These are phyloP conservation scores for Botrytis cinerea DNA, from an alignment of 2,329 filamentous ascomycete species.

Conservation along the genomic window DNA sequence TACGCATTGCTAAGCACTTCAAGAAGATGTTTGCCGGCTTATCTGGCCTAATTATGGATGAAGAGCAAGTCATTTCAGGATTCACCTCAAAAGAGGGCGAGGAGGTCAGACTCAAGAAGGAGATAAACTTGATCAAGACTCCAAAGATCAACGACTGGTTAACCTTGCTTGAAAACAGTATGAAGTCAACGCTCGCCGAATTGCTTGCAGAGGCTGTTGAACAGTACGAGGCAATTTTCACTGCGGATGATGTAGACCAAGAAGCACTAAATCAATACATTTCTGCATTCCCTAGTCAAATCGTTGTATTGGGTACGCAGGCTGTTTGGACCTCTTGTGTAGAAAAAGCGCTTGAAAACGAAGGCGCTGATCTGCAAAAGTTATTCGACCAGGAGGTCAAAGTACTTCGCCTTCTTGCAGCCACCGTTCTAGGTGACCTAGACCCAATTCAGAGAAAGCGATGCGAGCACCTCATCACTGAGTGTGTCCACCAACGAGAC, in stretches of 20 bases:
- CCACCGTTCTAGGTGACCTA: constrained; percentile 86
- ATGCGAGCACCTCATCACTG: constrained; percentile 97
- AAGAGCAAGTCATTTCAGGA: constrained; percentile 84
- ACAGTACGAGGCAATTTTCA: constrained; percentile 78
- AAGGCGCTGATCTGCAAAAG: constrained; percentile 66
- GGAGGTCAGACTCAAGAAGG: constrained; percentile 80
- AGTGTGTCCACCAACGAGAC: constrained; percentile 97
- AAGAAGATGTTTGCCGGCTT: constrained; percentile 99
- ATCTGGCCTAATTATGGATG: constrained; percentile 85
- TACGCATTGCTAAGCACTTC: constrained; percentile 97
- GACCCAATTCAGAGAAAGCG: constrained; percentile 88
- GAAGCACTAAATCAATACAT: constrained; percentile 78
- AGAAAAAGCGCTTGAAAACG: constrained; percentile 71
- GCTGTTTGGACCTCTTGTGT: constrained; percentile 91
- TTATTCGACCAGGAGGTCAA: constrained; percentile 83
- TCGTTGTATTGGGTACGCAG: constrained; percentile 92
- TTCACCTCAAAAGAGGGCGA: constrained; percentile 97
- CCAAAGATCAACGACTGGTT: constrained; percentile 99
- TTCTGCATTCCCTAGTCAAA: constrained; percentile 82
- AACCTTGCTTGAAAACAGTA: constrained; percentile 84
- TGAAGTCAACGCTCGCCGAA: constrained; percentile 93
- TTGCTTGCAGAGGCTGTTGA: constrained; percentile 83
- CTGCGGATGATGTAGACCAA: constrained; percentile 68
- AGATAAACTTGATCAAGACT: constrained; percentile 89
- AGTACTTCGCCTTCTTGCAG: constrained; percentile 80